A percentile compares a stretch with the other conserved stretches of the same genome.
phyloP scores from a whole-genome alignment of 1,139 yeast species.

The Schwanniomyces etchellsii region DNA sequence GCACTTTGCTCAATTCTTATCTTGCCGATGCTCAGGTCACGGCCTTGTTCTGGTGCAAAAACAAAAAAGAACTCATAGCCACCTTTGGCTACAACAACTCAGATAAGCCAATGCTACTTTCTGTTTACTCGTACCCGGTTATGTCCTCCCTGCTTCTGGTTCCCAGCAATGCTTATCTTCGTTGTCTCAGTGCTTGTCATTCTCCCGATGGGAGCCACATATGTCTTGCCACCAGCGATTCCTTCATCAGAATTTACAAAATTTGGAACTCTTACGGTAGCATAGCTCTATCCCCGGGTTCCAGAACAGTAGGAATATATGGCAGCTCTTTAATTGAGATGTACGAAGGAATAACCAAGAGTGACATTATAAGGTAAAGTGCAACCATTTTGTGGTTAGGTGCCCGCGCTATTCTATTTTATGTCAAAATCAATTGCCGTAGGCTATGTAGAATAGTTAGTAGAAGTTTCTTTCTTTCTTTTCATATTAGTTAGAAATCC shows the following conservation, averaged over 20 bases:
- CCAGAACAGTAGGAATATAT: conserved; percentile 30
- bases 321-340: conserved; percentile 59
- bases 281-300: conserved; percentile 24
- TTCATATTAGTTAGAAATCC: no score
- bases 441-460: no score
- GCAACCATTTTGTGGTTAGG: no score
- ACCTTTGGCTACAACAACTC: conserved; percentile 75
- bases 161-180: conserved; percentile 43
- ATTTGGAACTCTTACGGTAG: conserved; percentile 45
- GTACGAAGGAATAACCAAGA: conserved; percentile 43
- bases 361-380: conserved; percentile 14
- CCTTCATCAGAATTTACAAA: conserved; percentile 66
- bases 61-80: conserved; percentile 59
- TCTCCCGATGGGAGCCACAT: conserved; percentile 60
- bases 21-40: conserved; percentile 73
- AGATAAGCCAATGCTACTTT: conserved; percentile 40
- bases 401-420: no score
- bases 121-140: conserved; percentile 63
- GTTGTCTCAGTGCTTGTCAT: conserved; percentile 60
- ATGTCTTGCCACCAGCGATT: conserved; percentile 74
- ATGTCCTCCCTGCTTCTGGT: conserved; percentile 48
- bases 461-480: no score
- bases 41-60: conserved; percentile 68
- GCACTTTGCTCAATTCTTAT: conserved; percentile 54
- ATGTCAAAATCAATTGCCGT: no score